These are phyloP conservation scores for Hanseniaspora jakobsenii DNA, from an alignment of 805 yeast genomes.

Conservation along the genomic window DNA sequence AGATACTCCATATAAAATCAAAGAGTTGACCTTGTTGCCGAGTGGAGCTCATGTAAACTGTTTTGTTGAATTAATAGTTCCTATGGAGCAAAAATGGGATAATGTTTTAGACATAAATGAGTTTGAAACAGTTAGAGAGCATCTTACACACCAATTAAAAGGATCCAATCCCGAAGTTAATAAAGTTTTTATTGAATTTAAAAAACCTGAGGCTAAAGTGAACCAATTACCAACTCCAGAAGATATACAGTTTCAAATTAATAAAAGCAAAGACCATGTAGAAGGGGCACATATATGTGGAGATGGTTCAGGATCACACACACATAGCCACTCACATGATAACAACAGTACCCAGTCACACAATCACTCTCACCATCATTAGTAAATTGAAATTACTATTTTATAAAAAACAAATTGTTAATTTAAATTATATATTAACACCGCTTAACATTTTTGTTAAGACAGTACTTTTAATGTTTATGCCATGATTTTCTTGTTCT, in stretches of 20 bases:
- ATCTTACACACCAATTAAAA: slow-evolving; percentile 15
- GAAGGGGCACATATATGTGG: slow-evolving; percentile 12
- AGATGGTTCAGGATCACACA: neutral
- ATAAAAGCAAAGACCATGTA: neutral
- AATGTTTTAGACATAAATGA: slow-evolving; percentile 33
- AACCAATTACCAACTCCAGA: neutral
- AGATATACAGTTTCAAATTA: slow-evolving; percentile 1
- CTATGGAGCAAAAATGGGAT: slow-evolving; percentile 35
- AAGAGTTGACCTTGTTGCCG: slow-evolving; percentile 37
- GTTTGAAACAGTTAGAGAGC: slow-evolving; percentile 33
- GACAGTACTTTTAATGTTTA: too few species aligned
- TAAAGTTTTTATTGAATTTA: slow-evolving; percentile 4
- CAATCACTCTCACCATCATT: neutral
- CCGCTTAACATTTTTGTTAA: too few species aligned
- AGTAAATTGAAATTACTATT: neutral
- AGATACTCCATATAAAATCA: slow-evolving; percentile 29
- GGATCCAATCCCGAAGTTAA: neutral
- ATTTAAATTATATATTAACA: neutral
- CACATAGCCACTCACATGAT: neutral
- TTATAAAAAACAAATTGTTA: neutral
- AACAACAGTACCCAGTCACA: neutral
- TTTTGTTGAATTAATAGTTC: slow-evolving; percentile 29
- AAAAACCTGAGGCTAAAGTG: neutral
- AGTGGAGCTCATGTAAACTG: slow-evolving; percentile 47
- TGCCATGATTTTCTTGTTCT: too few species aligned